Evolutionary conservation across 2,329 filamentous ascomycete species (phyloP).

Genomic region (Fusarium liriodendri): DNA sequence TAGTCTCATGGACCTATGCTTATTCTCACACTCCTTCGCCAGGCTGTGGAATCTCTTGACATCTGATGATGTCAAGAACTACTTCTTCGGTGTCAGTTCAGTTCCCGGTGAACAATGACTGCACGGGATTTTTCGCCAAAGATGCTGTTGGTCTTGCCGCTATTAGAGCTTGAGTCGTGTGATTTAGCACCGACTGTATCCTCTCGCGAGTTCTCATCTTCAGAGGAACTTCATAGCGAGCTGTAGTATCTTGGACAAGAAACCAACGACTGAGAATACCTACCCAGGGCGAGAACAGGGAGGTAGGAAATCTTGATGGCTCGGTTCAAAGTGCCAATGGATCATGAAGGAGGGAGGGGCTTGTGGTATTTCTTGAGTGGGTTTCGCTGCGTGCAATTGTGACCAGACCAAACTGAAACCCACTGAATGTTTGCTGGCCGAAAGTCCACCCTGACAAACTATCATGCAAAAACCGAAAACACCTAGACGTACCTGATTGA

Average conservation of each 20-base stretch:
- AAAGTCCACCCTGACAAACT: not conserved
- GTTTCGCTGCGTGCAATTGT: no score
- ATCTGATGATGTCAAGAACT: not conserved
- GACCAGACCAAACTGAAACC: not conserved
- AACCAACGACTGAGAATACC: not conserved
- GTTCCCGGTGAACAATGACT: not conserved
- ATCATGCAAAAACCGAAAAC: no score
- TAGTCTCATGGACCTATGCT: not conserved
- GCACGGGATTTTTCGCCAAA: not conserved
- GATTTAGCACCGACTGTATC: not conserved
- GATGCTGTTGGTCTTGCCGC: not conserved
- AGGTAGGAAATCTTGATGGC: not conserved
- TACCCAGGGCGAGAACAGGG: not conserved
- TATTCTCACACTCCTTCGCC: not conserved
- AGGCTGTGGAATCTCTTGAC: not conserved
- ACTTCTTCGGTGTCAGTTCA: not conserved
- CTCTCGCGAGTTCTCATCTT: not conserved
- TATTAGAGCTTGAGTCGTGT: not conserved
- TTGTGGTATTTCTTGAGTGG: not conserved
- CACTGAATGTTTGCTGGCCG: not conserved
- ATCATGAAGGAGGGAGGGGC: not conserved
- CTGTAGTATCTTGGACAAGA: not conserved
- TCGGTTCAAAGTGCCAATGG: not conserved
- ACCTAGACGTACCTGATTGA: no score
- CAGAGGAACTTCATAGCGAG: not conserved